Base-by-base conservation (phyloP, 1,284 basidiomycete genomes). In the Tranzscheliella williamsii region DNA sequence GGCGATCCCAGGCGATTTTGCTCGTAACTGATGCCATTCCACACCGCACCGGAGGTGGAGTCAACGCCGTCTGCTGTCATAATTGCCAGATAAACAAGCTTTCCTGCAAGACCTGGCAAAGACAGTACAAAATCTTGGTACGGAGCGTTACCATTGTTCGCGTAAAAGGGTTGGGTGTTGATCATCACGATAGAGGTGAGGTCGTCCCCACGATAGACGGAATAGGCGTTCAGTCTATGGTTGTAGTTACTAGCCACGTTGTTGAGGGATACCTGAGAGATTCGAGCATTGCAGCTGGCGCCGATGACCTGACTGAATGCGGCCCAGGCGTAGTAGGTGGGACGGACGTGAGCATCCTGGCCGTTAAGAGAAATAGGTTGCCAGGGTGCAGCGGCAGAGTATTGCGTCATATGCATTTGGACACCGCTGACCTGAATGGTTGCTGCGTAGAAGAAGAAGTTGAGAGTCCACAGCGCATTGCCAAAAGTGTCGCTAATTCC, bases 21-120 rank as follows among this genome's bases (percentile, higher is more conserved):
- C 40, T 67, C 65, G 53, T 62, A 70, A 36, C 55, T 60, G 52
- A 67, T 57, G 23, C 67, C 67, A 41, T 70, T 70, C 65, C 65
- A 70, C 22, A 41, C 44, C 5, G 58, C 49, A 38, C 64, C 57
- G 18, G n/a, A 9, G n/a, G 49, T 61, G 6, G 64, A 41, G 24
- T 70, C 67, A 21, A 46, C 46, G n/a, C 65, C 61, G 12, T 41
- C 34, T 17, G 65, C 65, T 8, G 52, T 58, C 16, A 70, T 48
- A 11, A 22, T 30, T 5, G 61, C 51, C 22, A 70, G 42, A 36
- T 67, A 64, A 22, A 65, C 46, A n/a, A 61, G 67, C 24, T 48
- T 46, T 20, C 67, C 65, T 1, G 56, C 54, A 18, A 56, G 47
- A 5, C 31, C 44, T 3, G 67, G 67, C 34, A 70, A 34, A 34